Conservation (phyloP, 306 rosid species). For the Begonia loranthoides region DNA sequence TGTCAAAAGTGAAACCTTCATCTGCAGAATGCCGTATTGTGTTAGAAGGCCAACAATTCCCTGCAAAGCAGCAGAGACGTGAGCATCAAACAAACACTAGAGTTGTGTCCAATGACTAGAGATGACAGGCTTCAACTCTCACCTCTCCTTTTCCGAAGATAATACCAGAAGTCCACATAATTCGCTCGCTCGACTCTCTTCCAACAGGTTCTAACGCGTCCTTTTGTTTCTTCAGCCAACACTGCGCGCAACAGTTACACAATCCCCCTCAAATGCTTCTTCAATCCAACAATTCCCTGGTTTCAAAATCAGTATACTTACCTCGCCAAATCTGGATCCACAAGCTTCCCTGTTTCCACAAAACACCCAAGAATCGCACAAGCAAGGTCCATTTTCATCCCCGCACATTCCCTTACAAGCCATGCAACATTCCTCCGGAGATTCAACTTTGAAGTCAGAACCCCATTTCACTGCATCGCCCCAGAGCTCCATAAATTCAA, state of each 20-base stretch:
- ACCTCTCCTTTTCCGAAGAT: constrained; percentile 92
- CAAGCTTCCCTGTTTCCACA: constrained; percentile 67
- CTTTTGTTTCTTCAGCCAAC: constrained; percentile 98
- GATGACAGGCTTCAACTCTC: constrained; percentile 9
- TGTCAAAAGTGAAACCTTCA: too few species aligned
- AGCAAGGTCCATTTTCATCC: constrained; percentile 79
- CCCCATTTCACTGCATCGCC: constrained; percentile 94
- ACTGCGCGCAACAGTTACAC: constrained; percentile 25
- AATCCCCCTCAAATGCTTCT: too few species aligned
- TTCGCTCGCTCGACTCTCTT: constrained; percentile 32
- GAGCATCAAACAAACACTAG: too few species aligned
- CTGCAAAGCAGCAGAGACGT: too few species aligned
- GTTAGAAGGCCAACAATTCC: constrained; percentile 77
- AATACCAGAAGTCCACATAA: constrained; percentile 87
- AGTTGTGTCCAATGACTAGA: too few species aligned
- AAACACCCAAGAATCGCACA: constrained; percentile 81
- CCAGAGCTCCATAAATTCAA: constrained; percentile 77
- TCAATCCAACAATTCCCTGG: too few species aligned
- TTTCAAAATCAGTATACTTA: constrained; percentile 5
- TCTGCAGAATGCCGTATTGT: constrained; percentile 54
- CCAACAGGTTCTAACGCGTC: constrained; percentile 58
- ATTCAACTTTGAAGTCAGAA: constrained; percentile 66
- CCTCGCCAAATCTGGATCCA: constrained; percentile 83
- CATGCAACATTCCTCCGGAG: constrained; percentile 53
- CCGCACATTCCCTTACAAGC: constrained; percentile 86